These are phyloP conservation scores for Mitragyna speciosa DNA, from an alignment of 257 asterid species.

Conservation along the genomic window DNA sequence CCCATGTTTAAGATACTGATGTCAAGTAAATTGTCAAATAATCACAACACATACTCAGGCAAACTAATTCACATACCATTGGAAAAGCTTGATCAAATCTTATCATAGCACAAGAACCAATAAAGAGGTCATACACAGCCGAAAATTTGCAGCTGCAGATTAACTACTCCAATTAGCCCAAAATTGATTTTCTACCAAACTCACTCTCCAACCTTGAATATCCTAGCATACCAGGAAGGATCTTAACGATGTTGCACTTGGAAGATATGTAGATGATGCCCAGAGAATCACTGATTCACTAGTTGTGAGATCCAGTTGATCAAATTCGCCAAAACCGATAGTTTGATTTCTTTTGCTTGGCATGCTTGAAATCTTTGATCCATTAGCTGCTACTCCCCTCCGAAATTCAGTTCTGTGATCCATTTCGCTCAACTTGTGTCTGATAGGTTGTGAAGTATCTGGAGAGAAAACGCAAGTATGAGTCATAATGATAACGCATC, in stretches of 20 bases:
- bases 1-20: not conserved
- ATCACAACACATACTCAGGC: not conserved
- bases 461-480: conserved; percentile 33
- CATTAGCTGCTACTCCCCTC: conserved; percentile 25
- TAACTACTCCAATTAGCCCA: not conserved
- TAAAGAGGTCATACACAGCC: not conserved
- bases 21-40: not conserved
- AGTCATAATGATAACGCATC: too few relatives aligned
- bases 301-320: conserved; percentile 41
- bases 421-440: conserved; percentile 21
- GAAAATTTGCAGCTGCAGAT: not conserved
- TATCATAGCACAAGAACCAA: conserved; percentile 6
- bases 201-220: not conserved
- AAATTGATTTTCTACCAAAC: not conserved
- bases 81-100: not conserved
- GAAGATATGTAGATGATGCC: conserved; percentile 56
- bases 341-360: conserved; percentile 59
- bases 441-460: conserved; percentile 25
- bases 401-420: conserved; percentile 36
- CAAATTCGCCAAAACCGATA: conserved; percentile 57
- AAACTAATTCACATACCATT: not conserved
- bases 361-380: conserved; percentile 31
- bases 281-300: conserved; percentile 54
- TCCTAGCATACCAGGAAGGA: conserved; percentile 54
- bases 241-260: conserved; percentile 40